Evolutionary conservation across 108 stramenopile species (phyloP).

Genomic region (Discostella stelligeroides): DNA sequence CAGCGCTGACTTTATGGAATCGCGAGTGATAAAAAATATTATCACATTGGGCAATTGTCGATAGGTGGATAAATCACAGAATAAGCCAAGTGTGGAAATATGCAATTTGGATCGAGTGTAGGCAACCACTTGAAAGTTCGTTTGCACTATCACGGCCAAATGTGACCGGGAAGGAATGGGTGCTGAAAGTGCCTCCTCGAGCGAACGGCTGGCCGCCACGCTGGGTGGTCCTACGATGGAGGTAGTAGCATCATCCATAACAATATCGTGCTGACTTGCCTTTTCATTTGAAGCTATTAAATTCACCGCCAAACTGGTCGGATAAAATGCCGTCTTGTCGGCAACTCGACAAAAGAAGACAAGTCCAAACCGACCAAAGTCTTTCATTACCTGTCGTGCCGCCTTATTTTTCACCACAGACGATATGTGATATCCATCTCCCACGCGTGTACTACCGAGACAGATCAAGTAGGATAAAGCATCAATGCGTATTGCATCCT

Average conservation of each 20-base stretch:
- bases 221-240: constrained; percentile 28
- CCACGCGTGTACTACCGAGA: constrained; percentile 67
- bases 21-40: constrained; percentile 81
- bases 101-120: constrained; percentile 85
- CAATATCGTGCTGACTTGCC: constrained; percentile 13
- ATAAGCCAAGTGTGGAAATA: constrained; percentile 82
- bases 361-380: constrained; percentile 78
- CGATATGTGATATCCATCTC: constrained; percentile 70
- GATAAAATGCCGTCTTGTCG: constrained; percentile 71
- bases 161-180: constrained; percentile 73
- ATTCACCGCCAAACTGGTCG: constrained; percentile 81
- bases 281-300: constrained; percentile 54
- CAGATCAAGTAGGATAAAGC: constrained; percentile 77
- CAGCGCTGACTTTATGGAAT: constrained; percentile 83
- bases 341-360: constrained; percentile 69
- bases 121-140: constrained; percentile 91
- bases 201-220: constrained; percentile 58
- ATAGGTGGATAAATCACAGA: constrained; percentile 80
- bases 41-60: constrained; percentile 87
- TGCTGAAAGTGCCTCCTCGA: constrained; percentile 66
- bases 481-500: constrained; percentile 58
- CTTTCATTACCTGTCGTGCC: constrained; percentile 65
- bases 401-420: constrained; percentile 52
- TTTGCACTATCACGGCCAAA: constrained; percentile 88
- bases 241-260: background rate